These are phyloP conservation scores for Tylopilus cervinicoccineus DNA, from an alignment of 768 basidiomycete species.

Conservation along the genomic window DNA sequence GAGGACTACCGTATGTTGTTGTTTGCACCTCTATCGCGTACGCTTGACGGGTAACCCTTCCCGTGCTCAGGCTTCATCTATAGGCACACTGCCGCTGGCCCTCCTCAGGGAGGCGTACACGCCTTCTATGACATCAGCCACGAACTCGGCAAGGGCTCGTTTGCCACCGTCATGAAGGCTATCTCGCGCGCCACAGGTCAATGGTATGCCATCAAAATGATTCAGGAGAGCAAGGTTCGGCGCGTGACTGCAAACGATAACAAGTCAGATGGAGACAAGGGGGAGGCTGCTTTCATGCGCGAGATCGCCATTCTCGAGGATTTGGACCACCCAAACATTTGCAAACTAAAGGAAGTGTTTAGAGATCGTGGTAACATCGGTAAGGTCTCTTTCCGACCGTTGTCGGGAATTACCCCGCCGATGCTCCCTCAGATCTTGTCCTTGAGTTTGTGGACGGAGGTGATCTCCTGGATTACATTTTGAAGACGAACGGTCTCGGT, in stretches of 20 bases:
- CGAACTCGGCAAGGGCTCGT: constrained; percentile 87
- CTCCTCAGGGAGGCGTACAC: constrained; percentile 51
- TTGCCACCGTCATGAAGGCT: constrained; percentile 87
- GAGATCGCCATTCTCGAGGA: constrained; percentile 78
- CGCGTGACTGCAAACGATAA: constrained; percentile 32
- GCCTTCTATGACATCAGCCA: constrained; percentile 60
- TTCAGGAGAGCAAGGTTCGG: constrained; percentile 49
- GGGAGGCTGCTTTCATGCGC: constrained; percentile 47
- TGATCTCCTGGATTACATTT: constrained; percentile 80
- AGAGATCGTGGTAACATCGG: constrained; percentile 60
- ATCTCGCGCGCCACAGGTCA: constrained; percentile 65
- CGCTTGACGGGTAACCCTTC: background rate
- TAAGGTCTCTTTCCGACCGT: constrained; percentile 28
- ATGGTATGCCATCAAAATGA: constrained; percentile 88
- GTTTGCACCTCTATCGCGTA: background rate
- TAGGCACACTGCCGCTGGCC: constrained; percentile 54
- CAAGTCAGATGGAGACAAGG: constrained; percentile 27
- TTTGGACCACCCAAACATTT: constrained; percentile 80
- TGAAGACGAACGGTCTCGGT: constrained; percentile 60
- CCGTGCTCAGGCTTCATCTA: constrained; percentile 60
- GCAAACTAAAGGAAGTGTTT: constrained; percentile 73
- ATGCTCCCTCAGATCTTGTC: constrained; percentile 57
- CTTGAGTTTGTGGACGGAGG: constrained; percentile 86
- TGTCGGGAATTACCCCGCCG: constrained; percentile 21
- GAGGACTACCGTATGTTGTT: constrained; percentile 72